Conservation (phyloP, 2,329 filamentous ascomycete genomes). For the Fusarium solani-melongenae region DNA sequence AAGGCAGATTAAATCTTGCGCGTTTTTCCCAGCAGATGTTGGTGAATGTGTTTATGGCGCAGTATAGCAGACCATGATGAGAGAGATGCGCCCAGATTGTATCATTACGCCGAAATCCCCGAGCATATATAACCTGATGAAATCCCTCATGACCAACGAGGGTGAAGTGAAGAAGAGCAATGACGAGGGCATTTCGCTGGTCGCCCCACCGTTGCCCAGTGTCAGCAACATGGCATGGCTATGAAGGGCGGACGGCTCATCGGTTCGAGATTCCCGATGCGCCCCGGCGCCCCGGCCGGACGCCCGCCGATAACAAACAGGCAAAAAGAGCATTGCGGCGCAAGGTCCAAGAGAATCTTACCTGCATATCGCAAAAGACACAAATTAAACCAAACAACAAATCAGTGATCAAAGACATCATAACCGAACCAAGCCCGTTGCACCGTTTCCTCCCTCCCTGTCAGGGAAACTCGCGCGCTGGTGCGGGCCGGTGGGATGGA, state of each 20-base stretch:
- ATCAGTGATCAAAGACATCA: not conserved
- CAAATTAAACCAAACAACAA: not conserved
- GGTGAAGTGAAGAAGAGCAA: not conserved
- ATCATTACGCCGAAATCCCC: not conserved
- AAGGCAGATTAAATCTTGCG: slow-evolving; percentile 7
- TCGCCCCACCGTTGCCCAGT: slow-evolving; percentile 9
- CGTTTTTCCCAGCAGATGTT: not conserved
- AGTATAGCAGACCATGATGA: not conserved
- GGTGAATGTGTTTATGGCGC: not conserved
- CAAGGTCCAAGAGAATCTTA: not conserved
- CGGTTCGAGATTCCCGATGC: slow-evolving; percentile 28
- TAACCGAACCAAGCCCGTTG: not conserved
- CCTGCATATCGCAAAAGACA: not conserved
- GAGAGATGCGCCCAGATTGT: not conserved
- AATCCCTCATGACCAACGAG: slow-evolving; percentile 32
- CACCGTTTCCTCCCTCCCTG: not conserved
- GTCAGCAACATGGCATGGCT: slow-evolving; percentile 3
- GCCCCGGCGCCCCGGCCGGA: not conserved
- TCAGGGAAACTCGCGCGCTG: slow-evolving; percentile 19
- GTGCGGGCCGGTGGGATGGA: slow-evolving; percentile 35
- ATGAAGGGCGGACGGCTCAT: slow-evolving; percentile 17
- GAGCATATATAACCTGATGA: slow-evolving; percentile 19
- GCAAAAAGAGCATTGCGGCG: not conserved
- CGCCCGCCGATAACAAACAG: not conserved
- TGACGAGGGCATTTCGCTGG: slow-evolving; percentile 8